phyloP scores from a whole-genome alignment of 2,329 filamentous ascomycete genomes.

The Cytospora chrysosperma region DNA sequence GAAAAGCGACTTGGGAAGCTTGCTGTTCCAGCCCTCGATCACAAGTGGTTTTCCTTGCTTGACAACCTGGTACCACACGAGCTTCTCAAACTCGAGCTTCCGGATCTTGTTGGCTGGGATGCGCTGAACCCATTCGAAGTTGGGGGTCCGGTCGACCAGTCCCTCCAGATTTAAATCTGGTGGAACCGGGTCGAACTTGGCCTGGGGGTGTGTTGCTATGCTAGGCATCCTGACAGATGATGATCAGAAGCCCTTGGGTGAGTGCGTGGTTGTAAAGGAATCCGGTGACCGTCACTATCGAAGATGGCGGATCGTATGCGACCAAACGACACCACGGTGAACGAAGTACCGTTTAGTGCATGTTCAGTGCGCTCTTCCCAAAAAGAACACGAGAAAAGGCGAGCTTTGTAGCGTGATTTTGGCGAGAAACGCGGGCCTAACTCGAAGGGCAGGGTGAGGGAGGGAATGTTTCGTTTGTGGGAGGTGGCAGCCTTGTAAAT shows the following conservation, averaged over 20 bases:
- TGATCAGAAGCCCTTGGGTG: background rate
- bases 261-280: background rate
- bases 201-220: slow-evolving; percentile 68
- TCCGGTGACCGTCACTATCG: background rate
- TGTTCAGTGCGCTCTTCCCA: background rate
- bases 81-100: slow-evolving; percentile 77
- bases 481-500: background rate
- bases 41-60: slow-evolving; percentile 83
- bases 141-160: slow-evolving; percentile 74
- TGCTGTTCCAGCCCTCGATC: slow-evolving; percentile 81
- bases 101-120: slow-evolving; percentile 78
- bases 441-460: background rate
- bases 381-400: background rate
- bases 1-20: slow-evolving; percentile 76
- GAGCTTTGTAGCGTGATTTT: background rate
- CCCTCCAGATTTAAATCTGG: slow-evolving; percentile 76
- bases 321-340: slow-evolving; percentile 5
- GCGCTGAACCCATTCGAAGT: slow-evolving; percentile 83
- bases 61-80: slow-evolving; percentile 81
- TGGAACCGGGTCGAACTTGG: slow-evolving; percentile 87
- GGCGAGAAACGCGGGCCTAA: background rate
- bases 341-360: slow-evolving; percentile 11
- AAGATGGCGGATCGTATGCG: slow-evolving; percentile 1
- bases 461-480: background rate
- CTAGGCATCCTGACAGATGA: slow-evolving; percentile 61